These are phyloP conservation scores for Neophaeococcomyces mojaviensis DNA, from an alignment of 2,329 filamentous ascomycete genomes.

Conservation along the genomic window DNA sequence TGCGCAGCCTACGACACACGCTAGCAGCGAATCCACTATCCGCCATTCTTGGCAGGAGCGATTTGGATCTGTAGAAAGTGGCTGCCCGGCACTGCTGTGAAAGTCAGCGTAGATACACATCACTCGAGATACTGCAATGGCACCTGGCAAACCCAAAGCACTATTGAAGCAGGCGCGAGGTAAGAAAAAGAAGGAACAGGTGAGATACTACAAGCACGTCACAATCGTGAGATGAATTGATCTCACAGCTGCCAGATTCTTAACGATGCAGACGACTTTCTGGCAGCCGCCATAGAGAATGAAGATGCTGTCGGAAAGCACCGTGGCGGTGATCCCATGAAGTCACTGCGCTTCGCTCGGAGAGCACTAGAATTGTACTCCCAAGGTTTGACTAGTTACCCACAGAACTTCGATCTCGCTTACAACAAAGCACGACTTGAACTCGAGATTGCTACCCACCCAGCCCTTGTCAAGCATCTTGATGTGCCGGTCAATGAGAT, in stretches of 20 bases:
- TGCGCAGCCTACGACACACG: too few relatives aligned
- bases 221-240: slow-evolving; percentile 12
- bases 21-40: too few relatives aligned
- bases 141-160: slow-evolving; percentile 17
- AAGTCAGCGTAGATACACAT: too few relatives aligned
- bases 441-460: slow-evolving; percentile 62
- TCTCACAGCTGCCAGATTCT: slow-evolving; percentile 37
- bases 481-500: slow-evolving; percentile 47
- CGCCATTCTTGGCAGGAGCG: too few relatives aligned
- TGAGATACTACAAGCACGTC: slow-evolving; percentile 18
- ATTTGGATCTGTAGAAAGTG: too few relatives aligned
- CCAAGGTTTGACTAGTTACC: slow-evolving; percentile 54
- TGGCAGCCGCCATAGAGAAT: slow-evolving; percentile 60
- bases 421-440: slow-evolving; percentile 69
- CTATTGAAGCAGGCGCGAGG: slow-evolving; percentile 21
- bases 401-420: slow-evolving; percentile 59
- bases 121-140: too few relatives aligned
- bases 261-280: slow-evolving; percentile 59
- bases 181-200: slow-evolving; percentile 30
- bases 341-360: slow-evolving; percentile 52
- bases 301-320: slow-evolving; percentile 70
- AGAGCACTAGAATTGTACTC: slow-evolving; percentile 61
- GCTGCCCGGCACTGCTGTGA: too few relatives aligned
- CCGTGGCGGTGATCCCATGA: slow-evolving; percentile 62
- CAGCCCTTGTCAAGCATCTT: slow-evolving; percentile 53